Base-by-base conservation (phyloP, 805 yeast species). In the Myxozyma mucilagina region DNA sequence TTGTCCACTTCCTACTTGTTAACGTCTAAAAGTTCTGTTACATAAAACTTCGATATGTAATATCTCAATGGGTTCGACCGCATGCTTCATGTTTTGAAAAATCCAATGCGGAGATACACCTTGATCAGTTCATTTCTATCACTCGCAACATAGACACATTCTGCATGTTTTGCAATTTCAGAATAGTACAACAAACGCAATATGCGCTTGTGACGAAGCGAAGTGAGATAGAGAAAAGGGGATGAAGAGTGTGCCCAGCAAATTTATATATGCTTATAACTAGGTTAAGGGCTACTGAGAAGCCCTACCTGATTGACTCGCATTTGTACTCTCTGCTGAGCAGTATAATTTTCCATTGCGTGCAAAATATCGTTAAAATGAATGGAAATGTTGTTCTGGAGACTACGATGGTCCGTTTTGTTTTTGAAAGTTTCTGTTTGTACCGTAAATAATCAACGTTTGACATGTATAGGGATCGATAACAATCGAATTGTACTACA, bases 401-500 rank as follows among this genome's bases (percentile, higher is more conserved):
- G 54, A 63, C 66, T 18, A 53, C 66, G 10, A 63, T 63, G 66
- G 66, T 63, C 31, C 11, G 61, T 41, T 3, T 16, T 29, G 18
- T 29, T 14, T 35, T 4, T 4, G 11, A 2, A 2, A 36, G 9
- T 11, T 20, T 24, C 24, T 29, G 7, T 13, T 14, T 16, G 18
- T n/a, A 20, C 10, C 20, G 20, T n/a, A 41, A 3, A 9, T 41
- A 41, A 41, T 41, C n/a, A n/a, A 9, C 3, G 20, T 41, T 4
- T 13, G 41, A 41, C 5, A 13, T 41, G 48, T 14, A n/a, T 6
- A 67, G 63, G 73, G 73, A 14, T 39, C 63, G 9, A 61, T 71
- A 34, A 56, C 67, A 14, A 45, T 71, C 47, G 73, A 71, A 60
- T 63, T 71, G 13, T 71, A 71, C 57, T 54, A 53, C 16, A 49